These are phyloP conservation scores for Annulohypoxylon maeteangense DNA, from an alignment of 495 filamentous ascomycete species.

Conservation along the genomic window DNA sequence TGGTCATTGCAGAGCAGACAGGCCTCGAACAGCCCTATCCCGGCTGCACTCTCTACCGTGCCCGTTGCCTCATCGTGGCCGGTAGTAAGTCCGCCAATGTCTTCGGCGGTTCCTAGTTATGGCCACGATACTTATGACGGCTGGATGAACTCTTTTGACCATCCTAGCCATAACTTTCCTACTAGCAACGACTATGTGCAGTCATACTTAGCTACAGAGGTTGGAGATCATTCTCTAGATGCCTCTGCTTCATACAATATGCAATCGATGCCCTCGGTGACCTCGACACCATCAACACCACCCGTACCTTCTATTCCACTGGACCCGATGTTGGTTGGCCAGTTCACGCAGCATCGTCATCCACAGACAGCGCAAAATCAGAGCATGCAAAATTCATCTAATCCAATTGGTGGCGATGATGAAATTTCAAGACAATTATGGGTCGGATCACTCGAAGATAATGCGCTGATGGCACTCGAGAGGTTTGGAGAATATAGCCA, in stretches of 20 bases:
- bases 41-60: conserved; percentile 20
- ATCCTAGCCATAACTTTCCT: conserved; percentile 13
- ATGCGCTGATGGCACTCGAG: conserved; percentile 39
- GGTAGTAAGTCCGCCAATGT: conserved; percentile 28
- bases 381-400: background rate
- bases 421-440: conserved; percentile 32
- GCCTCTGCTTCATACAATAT: conserved; percentile 25
- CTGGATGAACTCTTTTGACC: conserved; percentile 37
- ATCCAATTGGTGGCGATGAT: conserved; percentile 12
- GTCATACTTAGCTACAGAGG: conserved; percentile 16
- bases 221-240: conserved; percentile 25
- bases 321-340: conserved; percentile 35
- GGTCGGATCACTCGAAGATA: conserved; percentile 38
- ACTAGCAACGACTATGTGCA: conserved; percentile 30
- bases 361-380: conserved; percentile 22
- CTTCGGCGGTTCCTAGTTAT: conserved; percentile 30
- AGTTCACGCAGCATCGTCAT: conserved; percentile 21
- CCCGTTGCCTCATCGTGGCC: conserved; percentile 30
- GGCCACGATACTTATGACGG: conserved; percentile 29
- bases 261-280: conserved; percentile 34
- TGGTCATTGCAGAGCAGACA: conserved; percentile 37
- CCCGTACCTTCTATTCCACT: conserved; percentile 35
- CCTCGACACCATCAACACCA: conserved; percentile 37
- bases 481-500: conserved; percentile 39
- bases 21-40: conserved; percentile 42